These are phyloP conservation scores for Viola odorata DNA, from an alignment of 345 rosid genomes.

Conservation along the genomic window DNA sequence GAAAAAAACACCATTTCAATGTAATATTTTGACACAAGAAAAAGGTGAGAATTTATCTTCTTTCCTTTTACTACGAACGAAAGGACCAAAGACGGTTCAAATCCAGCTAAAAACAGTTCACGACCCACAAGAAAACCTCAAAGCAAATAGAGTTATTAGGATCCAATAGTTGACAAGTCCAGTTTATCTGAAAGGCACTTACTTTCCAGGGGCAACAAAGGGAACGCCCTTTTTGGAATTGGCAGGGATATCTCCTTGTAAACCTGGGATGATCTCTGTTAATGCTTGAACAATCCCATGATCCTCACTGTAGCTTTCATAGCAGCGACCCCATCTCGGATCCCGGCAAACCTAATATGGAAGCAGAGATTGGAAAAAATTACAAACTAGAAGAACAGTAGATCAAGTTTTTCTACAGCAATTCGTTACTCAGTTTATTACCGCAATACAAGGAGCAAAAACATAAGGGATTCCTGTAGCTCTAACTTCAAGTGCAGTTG, in stretches of 20 bases:
- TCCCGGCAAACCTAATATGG: conserved; percentile 35
- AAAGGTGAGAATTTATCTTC: not conserved
- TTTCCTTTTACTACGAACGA: not conserved
- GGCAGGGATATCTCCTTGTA: conserved; percentile 28
- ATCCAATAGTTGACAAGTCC: not conserved
- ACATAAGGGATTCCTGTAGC: conserved; percentile 29
- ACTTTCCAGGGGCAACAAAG: conserved; percentile 28
- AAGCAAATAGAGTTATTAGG: not conserved
- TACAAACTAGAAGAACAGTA: not conserved
- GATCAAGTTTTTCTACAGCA: not conserved
- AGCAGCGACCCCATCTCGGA: conserved; percentile 45
- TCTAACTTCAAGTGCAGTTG: conserved; percentile 29
- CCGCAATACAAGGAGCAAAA: conserved; percentile 28
- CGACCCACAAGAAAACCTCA: not conserved
- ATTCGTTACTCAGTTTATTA: conserved; percentile 1
- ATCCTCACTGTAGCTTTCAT: conserved; percentile 43
- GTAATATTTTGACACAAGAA: no score
- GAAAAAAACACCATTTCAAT: no score
- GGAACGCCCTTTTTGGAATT: conserved; percentile 24
- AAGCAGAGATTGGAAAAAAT: not conserved
- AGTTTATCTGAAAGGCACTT: not conserved
- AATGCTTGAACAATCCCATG: conserved; percentile 23
- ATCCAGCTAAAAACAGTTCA: not conserved
- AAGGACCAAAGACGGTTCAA: no score
- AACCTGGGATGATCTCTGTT: conserved; percentile 29